Percentiles rank a stretch among this genome's conserved stretches.
Evolutionary conservation across 2,329 filamentous ascomycete genomes (phyloP).

Genomic region (Sordariomycetes sp.): DNA sequence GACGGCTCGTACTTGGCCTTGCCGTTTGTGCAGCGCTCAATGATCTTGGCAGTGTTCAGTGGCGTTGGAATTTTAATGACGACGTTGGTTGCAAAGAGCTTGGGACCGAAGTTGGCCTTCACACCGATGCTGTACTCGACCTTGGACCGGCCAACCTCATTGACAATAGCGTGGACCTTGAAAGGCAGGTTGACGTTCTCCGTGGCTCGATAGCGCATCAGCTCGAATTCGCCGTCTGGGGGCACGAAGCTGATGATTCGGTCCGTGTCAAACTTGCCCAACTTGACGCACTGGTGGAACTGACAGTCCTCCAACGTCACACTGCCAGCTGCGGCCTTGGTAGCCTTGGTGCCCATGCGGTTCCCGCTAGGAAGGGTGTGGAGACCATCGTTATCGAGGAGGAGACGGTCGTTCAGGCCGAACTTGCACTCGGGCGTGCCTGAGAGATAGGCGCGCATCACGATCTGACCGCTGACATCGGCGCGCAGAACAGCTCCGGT

Average conservation of each 20-base stretch:
- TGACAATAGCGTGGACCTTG: constrained; percentile 97
- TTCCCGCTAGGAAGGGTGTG: constrained; percentile 64
- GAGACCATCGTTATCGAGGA: constrained; percentile 71
- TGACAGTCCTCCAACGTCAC: constrained; percentile 97
- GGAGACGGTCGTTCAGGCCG: constrained; percentile 86
- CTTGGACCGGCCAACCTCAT: constrained; percentile 92
- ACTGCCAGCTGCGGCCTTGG: constrained; percentile 88
- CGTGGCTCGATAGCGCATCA: constrained; percentile 96
- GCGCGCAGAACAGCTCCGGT: constrained; percentile 89
- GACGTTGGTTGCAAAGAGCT: constrained; percentile 96
- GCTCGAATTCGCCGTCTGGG: constrained; percentile 93
- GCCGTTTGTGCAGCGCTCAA: constrained; percentile 85
- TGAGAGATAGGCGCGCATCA: constrained; percentile 96
- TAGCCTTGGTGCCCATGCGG: constrained; percentile 73
- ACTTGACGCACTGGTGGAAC: constrained; percentile 97
- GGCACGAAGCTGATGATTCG: constrained; percentile 95
- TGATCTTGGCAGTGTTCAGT: constrained; percentile 90
- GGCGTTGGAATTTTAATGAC: constrained; percentile 90
- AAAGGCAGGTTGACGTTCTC: constrained; percentile 98
- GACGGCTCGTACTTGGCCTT: constrained; percentile 98
- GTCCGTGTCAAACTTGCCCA: constrained; percentile 94
- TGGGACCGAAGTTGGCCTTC: constrained; percentile 91
- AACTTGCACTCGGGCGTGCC: constrained; percentile 99
- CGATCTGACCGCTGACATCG: constrained; percentile 93
- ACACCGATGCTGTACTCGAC: constrained; percentile 98